Evolutionary conservation across 148 eudicot species (phyloP).

Genomic region (Suaeda aralocaspica): DNA sequence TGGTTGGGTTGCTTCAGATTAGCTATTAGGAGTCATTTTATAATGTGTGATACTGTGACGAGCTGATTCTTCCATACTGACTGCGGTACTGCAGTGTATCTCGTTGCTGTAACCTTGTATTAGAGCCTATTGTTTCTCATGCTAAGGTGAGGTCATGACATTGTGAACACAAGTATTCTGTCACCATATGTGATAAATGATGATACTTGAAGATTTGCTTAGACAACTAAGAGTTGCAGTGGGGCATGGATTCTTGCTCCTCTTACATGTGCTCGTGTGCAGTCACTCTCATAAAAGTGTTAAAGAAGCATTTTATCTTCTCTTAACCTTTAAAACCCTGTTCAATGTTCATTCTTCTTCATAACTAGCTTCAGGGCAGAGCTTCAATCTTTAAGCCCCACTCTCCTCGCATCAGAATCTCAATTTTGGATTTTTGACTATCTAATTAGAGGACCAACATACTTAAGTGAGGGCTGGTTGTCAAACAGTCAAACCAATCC

Average conservation of each 20-base stretch:
- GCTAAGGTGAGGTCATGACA: constrained; percentile 14
- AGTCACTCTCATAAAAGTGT: constrained; percentile 27
- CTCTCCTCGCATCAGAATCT: neutral
- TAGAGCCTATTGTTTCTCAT: neutral
- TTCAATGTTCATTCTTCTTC: constrained; percentile 19
- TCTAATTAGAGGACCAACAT: no score
- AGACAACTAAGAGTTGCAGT: constrained; percentile 19
- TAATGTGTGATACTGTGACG: neutral
- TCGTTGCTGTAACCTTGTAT: neutral
- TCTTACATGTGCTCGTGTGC: constrained; percentile 11
- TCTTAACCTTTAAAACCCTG: neutral
- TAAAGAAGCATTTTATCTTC: constrained; percentile 16
- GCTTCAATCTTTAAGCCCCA: constrained; percentile 9
- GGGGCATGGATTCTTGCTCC: constrained; percentile 23
- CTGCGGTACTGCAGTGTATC: neutral
- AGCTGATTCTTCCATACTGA: neutral
- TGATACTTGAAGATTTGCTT: constrained; percentile 15
- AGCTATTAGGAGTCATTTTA: neutral
- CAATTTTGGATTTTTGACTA: neutral
- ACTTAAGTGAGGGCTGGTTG: neutral
- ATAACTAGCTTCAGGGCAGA: constrained; percentile 21
- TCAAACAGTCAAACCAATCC: neutral
- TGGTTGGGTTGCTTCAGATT: neutral
- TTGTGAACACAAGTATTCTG: constrained; percentile 5
- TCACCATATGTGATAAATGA: constrained; percentile 1